Evolutionary conservation across 2,329 filamentous ascomycete species (phyloP).

Genomic region (Alternaria sp.): DNA sequence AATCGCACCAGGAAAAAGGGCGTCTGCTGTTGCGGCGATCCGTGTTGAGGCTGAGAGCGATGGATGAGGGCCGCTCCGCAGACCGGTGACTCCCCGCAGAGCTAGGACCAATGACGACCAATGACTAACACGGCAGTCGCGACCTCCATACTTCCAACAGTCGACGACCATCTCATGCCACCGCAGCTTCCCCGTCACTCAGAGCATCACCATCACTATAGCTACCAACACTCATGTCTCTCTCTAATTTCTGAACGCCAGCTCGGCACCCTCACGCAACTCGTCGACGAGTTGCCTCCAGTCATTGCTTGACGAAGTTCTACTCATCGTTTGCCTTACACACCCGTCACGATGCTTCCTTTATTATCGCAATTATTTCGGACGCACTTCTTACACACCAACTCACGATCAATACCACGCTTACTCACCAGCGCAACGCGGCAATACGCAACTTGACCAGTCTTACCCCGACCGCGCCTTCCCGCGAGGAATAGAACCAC

Average conservation of each 20-base stretch:
- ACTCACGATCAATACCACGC: slow-evolving; percentile 54
- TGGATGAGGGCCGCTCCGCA: slow-evolving; percentile 6
- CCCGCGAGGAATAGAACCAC: background rate
- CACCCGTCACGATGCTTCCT: slow-evolving; percentile 58
- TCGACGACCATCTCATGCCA: slow-evolving; percentile 3
- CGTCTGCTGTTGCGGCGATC: slow-evolving; percentile 1
- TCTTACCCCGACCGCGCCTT: background rate
- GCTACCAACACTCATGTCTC: slow-evolving; percentile 15
- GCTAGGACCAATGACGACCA: slow-evolving; percentile 16
- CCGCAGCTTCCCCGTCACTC: background rate
- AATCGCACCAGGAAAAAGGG: slow-evolving; percentile 1
- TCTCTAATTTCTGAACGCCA: slow-evolving; percentile 26
- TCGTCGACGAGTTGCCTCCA: slow-evolving; percentile 26
- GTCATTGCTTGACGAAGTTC: slow-evolving; percentile 27
- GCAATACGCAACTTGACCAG: slow-evolving; percentile 6
- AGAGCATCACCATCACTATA: background rate
- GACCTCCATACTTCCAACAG: slow-evolving; percentile 7
- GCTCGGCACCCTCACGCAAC: slow-evolving; percentile 29
- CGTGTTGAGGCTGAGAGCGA: background rate
- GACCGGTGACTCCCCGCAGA: slow-evolving; percentile 16
- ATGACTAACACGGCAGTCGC: slow-evolving; percentile 11
- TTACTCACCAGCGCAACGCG: slow-evolving; percentile 17
- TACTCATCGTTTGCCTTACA: slow-evolving; percentile 28
- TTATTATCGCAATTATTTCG: slow-evolving; percentile 55
- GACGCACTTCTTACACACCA: slow-evolving; percentile 59